These are phyloP conservation scores for Spiromastix sp. DNA, from an alignment of 2,329 filamentous ascomycete genomes.

Conservation along the genomic window DNA sequence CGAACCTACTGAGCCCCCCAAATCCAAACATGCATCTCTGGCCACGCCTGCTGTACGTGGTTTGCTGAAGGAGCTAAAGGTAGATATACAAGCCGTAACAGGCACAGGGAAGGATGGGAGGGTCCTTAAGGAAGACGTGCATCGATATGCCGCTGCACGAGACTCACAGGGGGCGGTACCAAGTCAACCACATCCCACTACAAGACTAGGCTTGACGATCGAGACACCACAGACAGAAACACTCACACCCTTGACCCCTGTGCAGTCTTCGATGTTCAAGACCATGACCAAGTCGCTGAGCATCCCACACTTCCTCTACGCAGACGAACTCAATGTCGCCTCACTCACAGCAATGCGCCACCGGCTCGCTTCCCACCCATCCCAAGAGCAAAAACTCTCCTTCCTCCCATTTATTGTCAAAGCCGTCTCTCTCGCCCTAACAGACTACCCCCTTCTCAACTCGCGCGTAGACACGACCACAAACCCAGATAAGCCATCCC, in stretches of 20 bases:
- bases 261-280: conserved; percentile 93
- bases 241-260: conserved; percentile 58
- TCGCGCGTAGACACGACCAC: conserved; percentile 60
- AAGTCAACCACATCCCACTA: conserved; percentile 19
- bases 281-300: conserved; percentile 83
- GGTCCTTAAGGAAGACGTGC: conserved; percentile 86
- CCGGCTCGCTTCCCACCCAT: conserved; percentile 45
- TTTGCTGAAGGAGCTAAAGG: conserved; percentile 64
- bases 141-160: conserved; percentile 53
- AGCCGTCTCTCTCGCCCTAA: conserved; percentile 75
- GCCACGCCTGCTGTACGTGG: conserved; percentile 91
- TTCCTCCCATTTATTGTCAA: conserved; percentile 95
- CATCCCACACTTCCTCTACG: conserved; percentile 94
- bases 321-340: conserved; percentile 78
- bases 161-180: conserved; percentile 24
- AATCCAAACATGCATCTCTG: conserved; percentile 59
- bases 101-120: conserved; percentile 87
- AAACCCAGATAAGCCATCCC: conserved; percentile 55
- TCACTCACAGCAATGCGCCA: conserved; percentile 60
- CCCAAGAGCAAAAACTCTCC: conserved; percentile 57
- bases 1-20: conserved; percentile 12
- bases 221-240: conserved; percentile 53
- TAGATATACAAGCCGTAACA: conserved; percentile 67
- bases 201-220: conserved; percentile 13
- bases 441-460: conserved; percentile 78